Conservation (phyloP, 441 rosid species). For the Corymbia citriodora region DNA sequence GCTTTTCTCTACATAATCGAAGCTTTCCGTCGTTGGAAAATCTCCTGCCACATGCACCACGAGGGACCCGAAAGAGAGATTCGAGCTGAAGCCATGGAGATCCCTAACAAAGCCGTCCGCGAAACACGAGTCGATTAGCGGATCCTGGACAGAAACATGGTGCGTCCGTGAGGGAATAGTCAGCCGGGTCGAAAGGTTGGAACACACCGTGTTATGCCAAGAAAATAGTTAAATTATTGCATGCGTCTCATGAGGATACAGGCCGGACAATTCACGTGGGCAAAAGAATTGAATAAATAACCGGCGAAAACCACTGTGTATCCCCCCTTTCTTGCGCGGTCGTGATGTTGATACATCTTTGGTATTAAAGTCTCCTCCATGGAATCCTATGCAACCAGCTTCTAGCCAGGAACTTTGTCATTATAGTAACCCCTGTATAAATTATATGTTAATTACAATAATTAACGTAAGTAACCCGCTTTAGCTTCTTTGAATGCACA, state of each 20-base stretch:
- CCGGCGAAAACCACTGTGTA: background rate
- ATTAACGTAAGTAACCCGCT: background rate
- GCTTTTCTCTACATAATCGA: background rate
- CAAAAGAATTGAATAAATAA: background rate
- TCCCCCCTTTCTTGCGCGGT: background rate
- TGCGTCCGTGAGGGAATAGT: background rate
- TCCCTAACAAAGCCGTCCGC: accelerated
- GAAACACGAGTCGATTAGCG: background rate
- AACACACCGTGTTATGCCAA: accelerated
- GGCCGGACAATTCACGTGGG: background rate
- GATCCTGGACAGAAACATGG: background rate
- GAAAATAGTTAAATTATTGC: background rate
- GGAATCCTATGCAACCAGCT: background rate
- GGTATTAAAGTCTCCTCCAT: background rate
- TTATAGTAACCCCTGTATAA: background rate
- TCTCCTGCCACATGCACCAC: background rate
- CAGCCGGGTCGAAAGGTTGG: accelerated
- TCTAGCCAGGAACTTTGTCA: background rate
- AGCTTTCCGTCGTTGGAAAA: background rate
- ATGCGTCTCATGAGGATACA: background rate
- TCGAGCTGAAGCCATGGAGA: background rate
- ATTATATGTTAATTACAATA: background rate
- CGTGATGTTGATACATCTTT: background rate
- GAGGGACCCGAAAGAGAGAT: background rate
- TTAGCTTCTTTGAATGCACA: background rate